These are phyloP conservation scores for Hibiscus trionum DNA, from an alignment of 345 rosid species.

Conservation along the genomic window DNA sequence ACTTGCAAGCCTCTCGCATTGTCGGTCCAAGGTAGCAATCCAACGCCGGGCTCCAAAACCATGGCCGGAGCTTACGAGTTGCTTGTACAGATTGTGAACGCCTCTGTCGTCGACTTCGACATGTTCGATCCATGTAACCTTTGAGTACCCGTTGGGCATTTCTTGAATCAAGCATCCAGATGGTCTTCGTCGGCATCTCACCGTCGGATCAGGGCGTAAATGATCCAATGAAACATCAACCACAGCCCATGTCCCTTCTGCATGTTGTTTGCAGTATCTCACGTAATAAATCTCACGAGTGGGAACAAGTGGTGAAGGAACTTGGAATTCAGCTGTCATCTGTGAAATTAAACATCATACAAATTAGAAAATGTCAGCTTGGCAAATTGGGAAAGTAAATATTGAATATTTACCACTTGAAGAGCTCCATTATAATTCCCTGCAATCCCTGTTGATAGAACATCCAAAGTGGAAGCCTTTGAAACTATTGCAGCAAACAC, in stretches of 20 bases:
- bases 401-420: slow-evolving; percentile 49
- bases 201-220: not conserved
- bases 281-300: slow-evolving; percentile 63
- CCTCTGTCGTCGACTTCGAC: slow-evolving; percentile 83
- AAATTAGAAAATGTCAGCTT: not conserved
- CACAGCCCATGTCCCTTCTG: not conserved
- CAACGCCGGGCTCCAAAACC: slow-evolving; percentile 90
- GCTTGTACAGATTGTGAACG: slow-evolving; percentile 51
- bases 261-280: slow-evolving; percentile 26
- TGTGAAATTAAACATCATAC: slow-evolving; percentile 13
- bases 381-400: not conserved
- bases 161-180: not conserved
- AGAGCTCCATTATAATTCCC: slow-evolving; percentile 71
- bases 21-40: slow-evolving; percentile 69
- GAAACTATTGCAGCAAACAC: slow-evolving; percentile 70
- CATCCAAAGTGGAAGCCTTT: slow-evolving; percentile 55
- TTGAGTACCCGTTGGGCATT: not conserved
- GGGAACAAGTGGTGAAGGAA: slow-evolving; percentile 76
- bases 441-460: slow-evolving; percentile 50
- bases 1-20: slow-evolving; percentile 72
- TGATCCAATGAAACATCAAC: not conserved
- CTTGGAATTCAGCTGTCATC: slow-evolving; percentile 86
- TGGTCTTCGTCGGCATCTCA: not conserved
- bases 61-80: slow-evolving; percentile 50
- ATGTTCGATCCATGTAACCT: slow-evolving; percentile 95